These are phyloP conservation scores for Apiospora pterosperma DNA, from an alignment of 2,329 filamentous ascomycete genomes.

Conservation along the genomic window DNA sequence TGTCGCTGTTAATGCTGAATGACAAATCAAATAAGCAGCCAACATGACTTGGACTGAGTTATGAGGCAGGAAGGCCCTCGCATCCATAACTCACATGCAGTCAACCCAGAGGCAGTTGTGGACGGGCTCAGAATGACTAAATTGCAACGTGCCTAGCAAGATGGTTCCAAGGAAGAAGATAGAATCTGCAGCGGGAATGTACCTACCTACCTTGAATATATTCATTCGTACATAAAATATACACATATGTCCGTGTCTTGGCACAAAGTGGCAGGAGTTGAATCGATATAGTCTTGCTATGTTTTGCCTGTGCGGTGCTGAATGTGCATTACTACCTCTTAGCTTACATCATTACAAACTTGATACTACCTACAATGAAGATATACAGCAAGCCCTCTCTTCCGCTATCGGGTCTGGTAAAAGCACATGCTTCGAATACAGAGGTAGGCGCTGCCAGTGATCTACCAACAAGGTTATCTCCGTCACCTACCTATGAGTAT, in stretches of 20 bases:
- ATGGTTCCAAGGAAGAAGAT: no score
- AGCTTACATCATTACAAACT: background rate
- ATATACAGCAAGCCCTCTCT: no score
- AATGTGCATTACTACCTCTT: background rate
- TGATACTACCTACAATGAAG: no score
- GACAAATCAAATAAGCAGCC: background rate
- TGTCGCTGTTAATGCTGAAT: no score
- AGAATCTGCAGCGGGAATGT: background rate
- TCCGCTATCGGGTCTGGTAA: no score
- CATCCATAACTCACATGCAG: background rate
- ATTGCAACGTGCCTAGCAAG: background rate
- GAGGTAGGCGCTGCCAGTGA: no score
- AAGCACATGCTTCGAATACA: no score
- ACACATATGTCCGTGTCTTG: background rate
- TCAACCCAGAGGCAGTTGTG: background rate
- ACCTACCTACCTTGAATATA: background rate
- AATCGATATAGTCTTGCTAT: background rate
- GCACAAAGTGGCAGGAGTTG: background rate
- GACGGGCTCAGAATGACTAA: background rate
- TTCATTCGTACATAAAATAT: no score
- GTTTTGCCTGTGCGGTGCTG: background rate
- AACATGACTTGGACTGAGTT: background rate
- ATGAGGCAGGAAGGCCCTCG: background rate
- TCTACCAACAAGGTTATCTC: no score
- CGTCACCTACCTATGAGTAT: no score